Evolutionary conservation across 2,329 filamentous ascomycete species (phyloP), one percentile per base, ranked within the genome.

Genomic region (Ilyonectria mors-panacis): DNA sequence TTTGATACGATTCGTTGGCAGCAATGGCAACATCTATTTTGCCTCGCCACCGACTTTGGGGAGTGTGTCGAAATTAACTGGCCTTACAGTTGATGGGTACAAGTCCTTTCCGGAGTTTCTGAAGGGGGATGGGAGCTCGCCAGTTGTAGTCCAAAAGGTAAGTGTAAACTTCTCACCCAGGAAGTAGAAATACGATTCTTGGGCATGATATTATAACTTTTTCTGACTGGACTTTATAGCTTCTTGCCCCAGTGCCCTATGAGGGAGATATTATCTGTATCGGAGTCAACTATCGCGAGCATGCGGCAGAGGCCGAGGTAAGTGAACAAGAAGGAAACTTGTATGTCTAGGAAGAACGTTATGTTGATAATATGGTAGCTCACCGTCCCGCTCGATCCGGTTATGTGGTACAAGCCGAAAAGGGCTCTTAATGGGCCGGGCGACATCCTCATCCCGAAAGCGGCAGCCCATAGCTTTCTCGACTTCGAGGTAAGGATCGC

Each of bases 401-500:
- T 51, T 12, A 51, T 51, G 47, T 51, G 47, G 47, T 51, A 51
- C 47, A 51, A 51, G 28, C 47, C 47, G 13, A 26, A n/a, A 51
- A 26, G 21, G 23, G 28, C 47, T 51, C n/a, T 51, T 2, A 12
- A 21, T 51, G 47, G 47, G n/a, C 47, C 47, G 26, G 47, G 47
- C 7, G 47, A 26, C 58, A 1, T 62, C 70, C 9, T 70, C 69
- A 10, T 68, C 66, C 30, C 53, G 72, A 4, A 73, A 69, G 39
- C 69, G 65, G 26, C 75, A 76, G 10, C 73, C 73, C 53, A 45
- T 63, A 80, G 81, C 67, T 77, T 83, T 66, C 76, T 82, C 47
- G 86, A 87, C 70, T 87, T 84, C 68, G 85, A 87, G 53, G 55
- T 42, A 53, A 54, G 37, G 5, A 26, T 26, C 26, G 26, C 26